A percentile compares a stretch with the other conserved stretches of the same genome.
phyloP scores from a whole-genome alignment of 2,329 filamentous ascomycete species.

The Colletotrichum sp. region DNA sequence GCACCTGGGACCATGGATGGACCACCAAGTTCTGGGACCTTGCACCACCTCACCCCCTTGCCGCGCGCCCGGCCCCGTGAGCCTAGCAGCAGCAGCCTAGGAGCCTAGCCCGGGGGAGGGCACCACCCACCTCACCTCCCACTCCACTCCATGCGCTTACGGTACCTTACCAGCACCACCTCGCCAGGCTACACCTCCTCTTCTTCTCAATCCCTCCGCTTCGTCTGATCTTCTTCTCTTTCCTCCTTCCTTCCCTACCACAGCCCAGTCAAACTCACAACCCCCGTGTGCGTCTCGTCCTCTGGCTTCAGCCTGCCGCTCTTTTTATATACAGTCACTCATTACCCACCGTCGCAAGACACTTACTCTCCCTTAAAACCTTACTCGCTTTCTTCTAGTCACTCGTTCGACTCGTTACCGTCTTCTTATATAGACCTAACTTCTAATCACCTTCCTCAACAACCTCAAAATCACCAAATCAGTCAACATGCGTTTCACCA shows the following conservation, averaged over 20 bases:
- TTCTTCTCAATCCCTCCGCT: constrained; percentile 15
- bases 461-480: constrained; percentile 19
- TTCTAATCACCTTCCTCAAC: constrained; percentile 8
- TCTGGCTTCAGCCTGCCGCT: constrained; percentile 21
- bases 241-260: constrained; percentile 8
- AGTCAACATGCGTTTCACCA: constrained; percentile 60
- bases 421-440: constrained; percentile 11
- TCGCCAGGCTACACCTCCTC: constrained; percentile 15
- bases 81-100: not conserved
- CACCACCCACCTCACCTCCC: not conserved
- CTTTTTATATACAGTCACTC: constrained; percentile 23
- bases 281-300: constrained; percentile 8
- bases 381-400: constrained; percentile 14
- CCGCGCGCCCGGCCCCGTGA: constrained; percentile 18
- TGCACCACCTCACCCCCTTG: constrained; percentile 10
- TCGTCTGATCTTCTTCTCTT: constrained; percentile 15
- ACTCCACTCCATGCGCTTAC: not conserved
- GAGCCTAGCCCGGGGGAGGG: not conserved
- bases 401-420: constrained; percentile 9
- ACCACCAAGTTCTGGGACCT: not conserved
- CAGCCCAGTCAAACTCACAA: constrained; percentile 1
- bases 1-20: not conserved
- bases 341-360: constrained; percentile 16
- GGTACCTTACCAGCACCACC: not conserved
- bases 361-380: constrained; percentile 1